Base-by-base conservation (phyloP, 768 basidiomycete species). In the Agrocybe pediades region DNA sequence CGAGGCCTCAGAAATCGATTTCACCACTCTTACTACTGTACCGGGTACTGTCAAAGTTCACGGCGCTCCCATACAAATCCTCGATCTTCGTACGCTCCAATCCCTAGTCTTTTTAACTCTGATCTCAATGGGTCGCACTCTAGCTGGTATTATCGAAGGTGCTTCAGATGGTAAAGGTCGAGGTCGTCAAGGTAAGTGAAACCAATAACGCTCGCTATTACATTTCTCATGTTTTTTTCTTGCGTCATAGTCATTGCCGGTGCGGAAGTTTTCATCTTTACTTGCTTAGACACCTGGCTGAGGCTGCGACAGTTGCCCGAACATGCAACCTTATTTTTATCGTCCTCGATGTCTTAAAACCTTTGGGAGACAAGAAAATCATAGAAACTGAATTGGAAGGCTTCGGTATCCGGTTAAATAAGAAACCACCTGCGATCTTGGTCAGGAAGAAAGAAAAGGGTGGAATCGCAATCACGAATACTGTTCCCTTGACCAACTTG, bases 301-400 rank as follows among this genome's bases (percentile, higher is more conserved):
- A 58, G 58, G 9, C 24, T 51, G 40, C 41, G 36, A 56, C 73
- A 92, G 97, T 99, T 60, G 96, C 97, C 7, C 86, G 97, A 55
- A 98, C 97, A 36, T 98, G 97, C 70, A 93, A 98, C 70, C 86
- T 98, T 29, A 98, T 99, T 56, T 98, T 98, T 72, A 98, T 99
- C 69, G 91, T 98, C 24, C 84, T 99, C 45, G 97, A 99, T 65
- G 97, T 99, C 23, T 83, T 97, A 29, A 99, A 98, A 74, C 97
- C 97, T n/a, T 83, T 98, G 16, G 91, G 89, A 21, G 96, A 98
- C 76, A 94, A 97, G 65, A 88, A 81, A 53, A 74, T 97, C 63
- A 92, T 99, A 53, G 94, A 98, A 72, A 65, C 78, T 27, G 97
- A 99, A 69, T 74, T 99, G 55, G 97, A 99, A 78, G 94, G 95